These are phyloP conservation scores for Magnaporthiopsis poae DNA, from an alignment of 2,329 filamentous ascomycete genomes.

Conservation along the genomic window DNA sequence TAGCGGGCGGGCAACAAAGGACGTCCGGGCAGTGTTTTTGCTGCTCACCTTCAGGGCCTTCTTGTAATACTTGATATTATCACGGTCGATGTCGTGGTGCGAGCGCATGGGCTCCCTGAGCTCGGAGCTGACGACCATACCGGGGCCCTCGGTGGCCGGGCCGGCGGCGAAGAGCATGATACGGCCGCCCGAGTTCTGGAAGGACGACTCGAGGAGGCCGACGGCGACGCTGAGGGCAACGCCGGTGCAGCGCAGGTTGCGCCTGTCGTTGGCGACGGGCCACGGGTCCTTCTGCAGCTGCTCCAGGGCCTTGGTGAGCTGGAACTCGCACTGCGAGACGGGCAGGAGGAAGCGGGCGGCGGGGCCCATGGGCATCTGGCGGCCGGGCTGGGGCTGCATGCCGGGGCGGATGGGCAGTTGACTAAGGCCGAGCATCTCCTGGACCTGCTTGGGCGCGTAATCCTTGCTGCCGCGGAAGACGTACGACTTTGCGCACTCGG, in stretches of 20 bases:
- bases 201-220: slow-evolving; percentile 83
- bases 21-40: background rate
- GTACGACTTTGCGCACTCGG: slow-evolving; percentile 95
- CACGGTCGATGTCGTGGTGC: slow-evolving; percentile 95
- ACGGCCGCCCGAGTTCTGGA: slow-evolving; percentile 86
- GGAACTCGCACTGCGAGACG: slow-evolving; percentile 91
- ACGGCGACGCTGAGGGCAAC: slow-evolving; percentile 93
- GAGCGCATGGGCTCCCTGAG: slow-evolving; percentile 92
- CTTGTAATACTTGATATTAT: slow-evolving; percentile 99
- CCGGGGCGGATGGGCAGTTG: slow-evolving; percentile 64
- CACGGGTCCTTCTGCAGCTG: slow-evolving; percentile 94
- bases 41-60: slow-evolving; percentile 80
- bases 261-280: slow-evolving; percentile 89
- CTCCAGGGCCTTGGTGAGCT: slow-evolving; percentile 91
- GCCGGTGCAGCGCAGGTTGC: slow-evolving; percentile 82
- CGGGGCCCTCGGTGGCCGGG: slow-evolving; percentile 87
- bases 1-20: slow-evolving; percentile 14
- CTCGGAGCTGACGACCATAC: slow-evolving; percentile 92
- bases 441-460: slow-evolving; percentile 96
- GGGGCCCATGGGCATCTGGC: slow-evolving; percentile 65
- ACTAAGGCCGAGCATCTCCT: slow-evolving; percentile 89
- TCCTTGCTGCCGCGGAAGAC: slow-evolving; percentile 98
- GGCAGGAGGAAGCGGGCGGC: slow-evolving; percentile 86
- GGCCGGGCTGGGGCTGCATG: slow-evolving; percentile 62
- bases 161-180: slow-evolving; percentile 97